Evolutionary conservation across 257 asterid genomes (phyloP).

Genomic region (Lycium ferocissimum): DNA sequence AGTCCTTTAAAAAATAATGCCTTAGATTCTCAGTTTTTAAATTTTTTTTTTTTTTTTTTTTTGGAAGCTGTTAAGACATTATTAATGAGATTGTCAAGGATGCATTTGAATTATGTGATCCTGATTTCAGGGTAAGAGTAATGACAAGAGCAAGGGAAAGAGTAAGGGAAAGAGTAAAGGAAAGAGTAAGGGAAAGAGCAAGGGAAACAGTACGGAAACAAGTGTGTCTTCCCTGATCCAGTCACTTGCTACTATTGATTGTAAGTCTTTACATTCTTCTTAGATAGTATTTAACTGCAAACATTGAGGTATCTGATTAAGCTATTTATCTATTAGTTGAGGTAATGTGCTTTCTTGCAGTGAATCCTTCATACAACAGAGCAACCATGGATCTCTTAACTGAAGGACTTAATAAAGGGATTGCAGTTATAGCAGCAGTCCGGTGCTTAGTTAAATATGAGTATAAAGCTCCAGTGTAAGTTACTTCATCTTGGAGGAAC

Average conservation of each 20-base stretch:
- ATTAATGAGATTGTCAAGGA: not conserved
- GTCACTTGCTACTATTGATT: slow-evolving; percentile 60
- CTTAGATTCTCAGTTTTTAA: not conserved
- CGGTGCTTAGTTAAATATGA: slow-evolving; percentile 62
- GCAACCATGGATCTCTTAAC: slow-evolving; percentile 56
- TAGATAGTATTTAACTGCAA: slow-evolving; percentile 26
- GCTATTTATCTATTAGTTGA: not conserved
- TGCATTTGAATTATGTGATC: slow-evolving; percentile 18
- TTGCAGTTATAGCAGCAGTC: slow-evolving; percentile 71
- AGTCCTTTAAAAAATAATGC: not conserved
- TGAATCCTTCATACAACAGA: slow-evolving; percentile 67
- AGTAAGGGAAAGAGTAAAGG: slow-evolving; percentile 55
- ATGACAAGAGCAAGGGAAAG: slow-evolving; percentile 34
- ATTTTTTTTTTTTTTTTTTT: not conserved
- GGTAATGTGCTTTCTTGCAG: slow-evolving; percentile 44
- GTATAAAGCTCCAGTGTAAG: slow-evolving; percentile 72
- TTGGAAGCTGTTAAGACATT: not conserved
- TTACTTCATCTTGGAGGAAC: slow-evolving; percentile 28
- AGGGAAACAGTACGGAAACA: not conserved
- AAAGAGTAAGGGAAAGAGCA: slow-evolving; percentile 58
- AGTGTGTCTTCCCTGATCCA: slow-evolving; percentile 67
- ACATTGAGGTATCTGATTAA: slow-evolving; percentile 19
- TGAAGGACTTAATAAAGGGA: slow-evolving; percentile 79
- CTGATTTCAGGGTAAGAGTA: slow-evolving; percentile 45
- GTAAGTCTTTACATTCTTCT: slow-evolving; percentile 52